Base-by-base conservation (phyloP, 1,284 basidiomycete genomes). In the Cutaneotrichosporon curvatum region DNA sequence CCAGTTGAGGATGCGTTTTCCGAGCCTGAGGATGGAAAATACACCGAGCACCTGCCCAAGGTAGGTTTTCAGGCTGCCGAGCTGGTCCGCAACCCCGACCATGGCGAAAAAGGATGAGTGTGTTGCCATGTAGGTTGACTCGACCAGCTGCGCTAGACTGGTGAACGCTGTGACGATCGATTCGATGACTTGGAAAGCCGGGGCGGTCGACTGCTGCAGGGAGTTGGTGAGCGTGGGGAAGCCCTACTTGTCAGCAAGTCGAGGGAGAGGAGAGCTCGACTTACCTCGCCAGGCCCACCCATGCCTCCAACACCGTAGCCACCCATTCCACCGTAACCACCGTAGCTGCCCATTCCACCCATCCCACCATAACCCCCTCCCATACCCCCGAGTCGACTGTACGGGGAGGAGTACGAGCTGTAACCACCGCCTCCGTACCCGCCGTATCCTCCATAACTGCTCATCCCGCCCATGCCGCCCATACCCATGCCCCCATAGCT, bases 81-180 rank as follows among this genome's bases (percentile, higher is more conserved):
- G 86, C 68, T 98, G 95, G 65, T 99, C 94, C 33, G 92, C 81
- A 22, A 98, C 92, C 52, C 91, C 90, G 46, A 97, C 90, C 87
- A 99, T 96, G 51, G 94, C 94, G 69, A 97, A 98, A 75, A 99
- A 98, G 36, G 83, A 86, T 4, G 87, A 91, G 72, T 99, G 95
- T 0, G 95, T 99, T 4, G 95, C 95, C 85, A 97, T 90, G 73
- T 96, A 98, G 4, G 95, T 98, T 35, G 82, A 85, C 70, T 98
- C 94, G 59, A 99, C 82, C 82, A 99, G 94, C 71, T 98, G 95
- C 0, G 95, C 87, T 51, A 99, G 85, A 12, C 92, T 92, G 0
- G 85, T 82, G 70, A 98, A 96, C 2, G 94, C 95, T 56, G 91
- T 88, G 36, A 98, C 94, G 64, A 98, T 87, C 30, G 85, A 87